Evolutionary conservation across 2,329 filamentous ascomycete genomes (phyloP).

Genomic region (Talaromyces sp.): DNA sequence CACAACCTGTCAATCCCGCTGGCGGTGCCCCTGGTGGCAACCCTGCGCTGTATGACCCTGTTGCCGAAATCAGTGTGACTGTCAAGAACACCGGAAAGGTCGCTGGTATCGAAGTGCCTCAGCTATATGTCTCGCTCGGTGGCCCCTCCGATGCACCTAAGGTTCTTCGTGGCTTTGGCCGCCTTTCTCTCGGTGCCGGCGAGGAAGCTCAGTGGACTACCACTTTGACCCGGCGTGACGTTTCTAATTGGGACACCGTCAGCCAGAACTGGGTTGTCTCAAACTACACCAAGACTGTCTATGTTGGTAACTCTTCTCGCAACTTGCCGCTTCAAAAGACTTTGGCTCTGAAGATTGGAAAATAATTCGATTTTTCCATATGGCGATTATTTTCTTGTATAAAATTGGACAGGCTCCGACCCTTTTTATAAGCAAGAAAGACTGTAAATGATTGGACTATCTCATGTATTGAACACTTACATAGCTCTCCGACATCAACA

Average conservation of each 20-base stretch:
- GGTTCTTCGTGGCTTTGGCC: slow-evolving; percentile 76
- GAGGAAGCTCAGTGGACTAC: slow-evolving; percentile 63
- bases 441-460: not conserved
- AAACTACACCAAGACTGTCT: slow-evolving; percentile 56
- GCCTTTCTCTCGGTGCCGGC: slow-evolving; percentile 69
- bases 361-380: not conserved
- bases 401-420: not conserved
- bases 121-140: slow-evolving; percentile 73
- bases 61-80: slow-evolving; percentile 49
- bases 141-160: slow-evolving; percentile 66
- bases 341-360: slow-evolving; percentile 22
- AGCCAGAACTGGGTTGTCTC: slow-evolving; percentile 79
- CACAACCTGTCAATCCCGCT: slow-evolving; percentile 56
- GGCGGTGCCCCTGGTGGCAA: slow-evolving; percentile 61
- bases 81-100: slow-evolving; percentile 52
- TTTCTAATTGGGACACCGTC: slow-evolving; percentile 79
- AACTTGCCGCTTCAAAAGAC: slow-evolving; percentile 50
- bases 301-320: slow-evolving; percentile 58
- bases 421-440: not conserved
- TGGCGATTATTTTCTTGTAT: slow-evolving; percentile 5
- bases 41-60: slow-evolving; percentile 50
- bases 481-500: not conserved
- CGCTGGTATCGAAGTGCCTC: slow-evolving; percentile 52
- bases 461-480: not conserved
- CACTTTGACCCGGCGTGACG: slow-evolving; percentile 71